A percentile compares a stretch with the other conserved stretches of the same genome.
Evolutionary conservation across 179 eudicot species (phyloP).

Genomic region (Patellifolia procumbens): DNA sequence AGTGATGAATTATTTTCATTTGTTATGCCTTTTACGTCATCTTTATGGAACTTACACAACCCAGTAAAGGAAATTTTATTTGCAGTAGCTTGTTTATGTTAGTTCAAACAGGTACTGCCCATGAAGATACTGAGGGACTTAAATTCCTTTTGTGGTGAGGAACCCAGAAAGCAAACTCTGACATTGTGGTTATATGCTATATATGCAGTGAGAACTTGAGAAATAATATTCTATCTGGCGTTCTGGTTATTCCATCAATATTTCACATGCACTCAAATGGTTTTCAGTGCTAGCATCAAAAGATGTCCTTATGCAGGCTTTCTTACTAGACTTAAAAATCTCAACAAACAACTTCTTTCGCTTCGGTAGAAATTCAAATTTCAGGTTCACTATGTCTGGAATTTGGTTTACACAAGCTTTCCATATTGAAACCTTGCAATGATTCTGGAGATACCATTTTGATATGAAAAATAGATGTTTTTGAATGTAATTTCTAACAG

Average conservation of each 20-base stretch:
- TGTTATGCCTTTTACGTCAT: background rate
- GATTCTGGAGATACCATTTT: background rate
- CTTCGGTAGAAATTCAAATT: background rate
- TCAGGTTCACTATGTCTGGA: background rate
- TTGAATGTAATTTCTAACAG: background rate
- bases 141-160: background rate
- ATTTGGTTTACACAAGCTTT: background rate
- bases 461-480: background rate
- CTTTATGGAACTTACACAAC: too few species aligned
- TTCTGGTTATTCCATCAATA: background rate
- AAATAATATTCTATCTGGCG: background rate
- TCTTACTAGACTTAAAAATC: background rate
- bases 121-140: background rate
- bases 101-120: too few species aligned
- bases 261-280: background rate
- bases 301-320: background rate
- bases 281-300: background rate
- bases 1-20: background rate
- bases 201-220: background rate
- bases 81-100: too few species aligned
- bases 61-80: too few species aligned
- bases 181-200: background rate
- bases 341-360: background rate
- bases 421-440: constrained; percentile 1
- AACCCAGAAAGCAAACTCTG: background rate